Conservation (phyloP, 192 early-diverging fungal species). For the Coemansia brasiliensis region DNA sequence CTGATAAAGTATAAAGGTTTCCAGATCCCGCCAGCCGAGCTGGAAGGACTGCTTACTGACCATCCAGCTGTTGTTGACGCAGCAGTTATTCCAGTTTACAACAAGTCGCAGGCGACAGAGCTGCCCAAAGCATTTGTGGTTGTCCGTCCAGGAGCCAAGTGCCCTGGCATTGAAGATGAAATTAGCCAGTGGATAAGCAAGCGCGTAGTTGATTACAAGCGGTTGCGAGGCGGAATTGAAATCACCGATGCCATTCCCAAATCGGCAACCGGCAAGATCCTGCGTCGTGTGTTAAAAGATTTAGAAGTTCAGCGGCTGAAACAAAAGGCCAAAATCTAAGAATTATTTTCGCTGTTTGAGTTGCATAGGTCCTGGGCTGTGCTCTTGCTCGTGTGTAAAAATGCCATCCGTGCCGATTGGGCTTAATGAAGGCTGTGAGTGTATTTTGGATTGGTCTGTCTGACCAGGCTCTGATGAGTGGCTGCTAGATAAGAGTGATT, state of each 20-base stretch:
- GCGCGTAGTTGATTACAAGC: constrained; percentile 73
- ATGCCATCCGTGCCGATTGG: neutral
- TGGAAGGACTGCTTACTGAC: constrained; percentile 73
- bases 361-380: neutral
- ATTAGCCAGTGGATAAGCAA: constrained; percentile 58
- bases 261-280: constrained; percentile 77
- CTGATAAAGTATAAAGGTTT: constrained; percentile 92
- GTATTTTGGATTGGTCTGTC: neutral
- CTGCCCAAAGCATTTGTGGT: constrained; percentile 83
- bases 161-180: constrained; percentile 38
- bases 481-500: neutral
- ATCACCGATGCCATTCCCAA: constrained; percentile 77
- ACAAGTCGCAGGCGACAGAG: constrained; percentile 63
- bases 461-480: neutral
- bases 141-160: constrained; percentile 43
- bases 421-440: neutral
- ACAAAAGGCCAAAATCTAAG: constrained; percentile 22
- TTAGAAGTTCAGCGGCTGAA: constrained; percentile 19
- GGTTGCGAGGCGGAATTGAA: constrained; percentile 75
- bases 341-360: neutral
- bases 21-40: constrained; percentile 85
- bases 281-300: constrained; percentile 65
- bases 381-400: constrained; percentile 4
- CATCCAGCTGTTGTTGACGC: constrained; percentile 70
- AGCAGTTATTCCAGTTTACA: constrained; percentile 67